Conservation (phyloP, 2,329 filamentous ascomycete genomes). For the Colletotrichum musicola region DNA sequence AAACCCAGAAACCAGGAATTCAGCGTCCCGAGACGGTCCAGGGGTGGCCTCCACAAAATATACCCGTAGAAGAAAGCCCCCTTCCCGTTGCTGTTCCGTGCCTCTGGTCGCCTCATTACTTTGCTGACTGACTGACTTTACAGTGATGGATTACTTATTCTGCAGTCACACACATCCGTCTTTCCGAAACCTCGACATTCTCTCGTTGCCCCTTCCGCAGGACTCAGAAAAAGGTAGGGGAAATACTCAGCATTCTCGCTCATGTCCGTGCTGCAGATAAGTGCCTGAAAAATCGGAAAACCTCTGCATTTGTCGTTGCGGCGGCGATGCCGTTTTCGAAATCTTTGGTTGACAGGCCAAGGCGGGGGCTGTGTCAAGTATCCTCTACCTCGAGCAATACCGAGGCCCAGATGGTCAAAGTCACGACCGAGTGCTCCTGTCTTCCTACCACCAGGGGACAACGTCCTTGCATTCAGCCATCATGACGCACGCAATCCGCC, state of each 20-base stretch:
- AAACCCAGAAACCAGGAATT: conserved; percentile 12
- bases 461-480: not conserved
- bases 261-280: not conserved
- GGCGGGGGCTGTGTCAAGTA: conserved; percentile 17
- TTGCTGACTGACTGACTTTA: not conserved
- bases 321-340: conserved; percentile 6
- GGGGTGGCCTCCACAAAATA: conserved; percentile 6
- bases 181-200: not conserved
- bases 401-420: not conserved
- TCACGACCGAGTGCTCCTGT: conserved; percentile 2
- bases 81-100: not conserved
- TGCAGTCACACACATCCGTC: too few species aligned
- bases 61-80: not conserved
- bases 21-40: not conserved
- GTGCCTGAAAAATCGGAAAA: not conserved
- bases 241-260: not conserved
- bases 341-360: not conserved
- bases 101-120: not conserved
- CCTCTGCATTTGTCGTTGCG: not conserved
- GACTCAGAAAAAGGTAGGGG: conserved; percentile 1
- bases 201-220: not conserved
- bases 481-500: not conserved
- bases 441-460: not conserved
- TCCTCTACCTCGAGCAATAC: conserved; percentile 2
- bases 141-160: too few species aligned